A percentile compares a stretch with the other conserved stretches of the same genome.
Conservation (phyloP, 139 green algal species). For the Yamagishiella unicocca region DNA sequence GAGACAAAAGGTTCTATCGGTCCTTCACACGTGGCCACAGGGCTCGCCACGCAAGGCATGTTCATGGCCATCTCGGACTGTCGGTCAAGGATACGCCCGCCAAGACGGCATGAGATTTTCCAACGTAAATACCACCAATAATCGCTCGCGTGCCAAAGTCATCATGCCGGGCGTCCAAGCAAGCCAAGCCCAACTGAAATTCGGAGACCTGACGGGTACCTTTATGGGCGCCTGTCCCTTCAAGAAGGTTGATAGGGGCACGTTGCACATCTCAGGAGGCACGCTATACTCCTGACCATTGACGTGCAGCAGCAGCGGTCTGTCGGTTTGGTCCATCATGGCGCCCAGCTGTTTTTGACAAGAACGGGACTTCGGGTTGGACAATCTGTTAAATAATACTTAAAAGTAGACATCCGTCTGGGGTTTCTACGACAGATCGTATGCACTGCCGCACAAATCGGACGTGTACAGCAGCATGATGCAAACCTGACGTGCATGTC, state of each 20-base stretch:
- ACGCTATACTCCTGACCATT: not conserved
- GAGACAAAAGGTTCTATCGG: not conserved
- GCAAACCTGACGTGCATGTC: no score
- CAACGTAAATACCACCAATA: not conserved
- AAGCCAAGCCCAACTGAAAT: no score
- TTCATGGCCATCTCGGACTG: not conserved
- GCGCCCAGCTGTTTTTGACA: no score
- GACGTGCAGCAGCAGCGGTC: not conserved
- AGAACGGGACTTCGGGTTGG: no score
- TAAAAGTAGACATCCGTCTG: no score
- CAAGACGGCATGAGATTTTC: not conserved
- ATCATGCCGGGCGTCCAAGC: no score
- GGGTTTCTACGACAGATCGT: no score
- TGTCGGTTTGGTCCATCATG: not conserved
- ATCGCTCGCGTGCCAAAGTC: not conserved
- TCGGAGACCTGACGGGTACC: no score
- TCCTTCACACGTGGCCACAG: not conserved
- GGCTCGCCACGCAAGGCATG: not conserved
- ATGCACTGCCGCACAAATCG: no score
- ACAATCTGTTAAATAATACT: no score
- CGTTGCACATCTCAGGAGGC: not conserved
- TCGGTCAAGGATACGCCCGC: not conserved
- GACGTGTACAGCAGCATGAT: no score
- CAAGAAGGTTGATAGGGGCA: not conserved
- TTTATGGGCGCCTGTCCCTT: not conserved